Evolutionary conservation across 108 stramenopile genomes (phyloP).

Genomic region (Conticribra guillardii): DNA sequence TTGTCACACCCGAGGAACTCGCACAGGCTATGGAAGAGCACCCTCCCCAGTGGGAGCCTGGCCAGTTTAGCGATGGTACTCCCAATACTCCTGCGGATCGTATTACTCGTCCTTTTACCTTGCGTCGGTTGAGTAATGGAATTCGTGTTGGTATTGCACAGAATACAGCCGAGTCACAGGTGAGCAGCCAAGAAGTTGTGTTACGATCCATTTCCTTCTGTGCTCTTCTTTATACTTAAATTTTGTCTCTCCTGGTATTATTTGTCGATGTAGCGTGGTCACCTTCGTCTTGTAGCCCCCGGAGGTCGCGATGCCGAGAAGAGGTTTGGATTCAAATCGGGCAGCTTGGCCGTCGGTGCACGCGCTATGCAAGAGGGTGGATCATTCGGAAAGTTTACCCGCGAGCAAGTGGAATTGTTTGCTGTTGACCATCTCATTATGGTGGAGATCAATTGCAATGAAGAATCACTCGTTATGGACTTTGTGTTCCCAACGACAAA

Average conservation of each 20-base stretch:
- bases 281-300: constrained; percentile 89
- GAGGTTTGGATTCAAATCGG: constrained; percentile 75
- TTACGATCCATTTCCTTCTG: no score
- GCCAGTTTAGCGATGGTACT: constrained; percentile 86
- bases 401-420: constrained; percentile 98
- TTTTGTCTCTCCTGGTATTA: no score
- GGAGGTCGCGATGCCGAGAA: constrained; percentile 94
- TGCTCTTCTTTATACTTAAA: no score
- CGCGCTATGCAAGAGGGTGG: constrained; percentile 99
- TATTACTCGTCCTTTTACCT: constrained; percentile 85
- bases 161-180: constrained; percentile 85
- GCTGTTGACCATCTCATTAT: constrained; percentile 97
- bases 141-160: constrained; percentile 83
- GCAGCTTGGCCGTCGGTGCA: constrained; percentile 91
- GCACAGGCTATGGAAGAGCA: constrained; percentile 60
- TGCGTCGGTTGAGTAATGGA: constrained; percentile 85
- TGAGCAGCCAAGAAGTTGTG: background rate
- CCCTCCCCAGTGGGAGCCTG: constrained; percentile 77
- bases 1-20: constrained; percentile 76
- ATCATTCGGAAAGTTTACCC: constrained; percentile 91
- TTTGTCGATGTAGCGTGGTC: constrained; percentile 84
- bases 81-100: constrained; percentile 86
- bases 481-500: constrained; percentile 96
- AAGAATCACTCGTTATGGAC: constrained; percentile 91
- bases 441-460: constrained; percentile 96